These are phyloP conservation scores for Gaertneriomyces semiglobifer DNA, from an alignment of 192 early-diverging fungal species.

Conservation along the genomic window DNA sequence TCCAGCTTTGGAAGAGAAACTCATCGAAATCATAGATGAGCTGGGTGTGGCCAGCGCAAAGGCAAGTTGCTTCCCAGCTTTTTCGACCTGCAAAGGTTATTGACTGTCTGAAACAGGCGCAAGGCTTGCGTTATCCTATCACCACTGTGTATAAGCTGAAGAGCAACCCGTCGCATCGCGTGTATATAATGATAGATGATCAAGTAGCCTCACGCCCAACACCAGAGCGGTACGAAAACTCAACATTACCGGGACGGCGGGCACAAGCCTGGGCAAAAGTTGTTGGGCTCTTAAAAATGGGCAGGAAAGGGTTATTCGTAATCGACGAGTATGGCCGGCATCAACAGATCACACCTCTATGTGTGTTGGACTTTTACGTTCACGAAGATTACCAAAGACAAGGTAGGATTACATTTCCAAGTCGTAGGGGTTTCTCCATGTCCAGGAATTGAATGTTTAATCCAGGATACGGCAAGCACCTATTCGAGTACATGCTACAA, in stretches of 20 bases:
- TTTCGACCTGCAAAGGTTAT: neutral
- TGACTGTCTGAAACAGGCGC: slow-evolving; percentile 27
- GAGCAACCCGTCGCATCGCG: slow-evolving; percentile 33
- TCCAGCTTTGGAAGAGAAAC: slow-evolving; percentile 18
- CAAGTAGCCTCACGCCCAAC: too few relatives aligned
- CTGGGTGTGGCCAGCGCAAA: slow-evolving; percentile 37
- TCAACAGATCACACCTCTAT: slow-evolving; percentile 41
- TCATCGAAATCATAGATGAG: slow-evolving; percentile 35
- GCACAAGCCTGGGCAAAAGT: slow-evolving; percentile 13
- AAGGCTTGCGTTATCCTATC: slow-evolving; percentile 40
- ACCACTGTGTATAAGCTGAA: slow-evolving; percentile 38
- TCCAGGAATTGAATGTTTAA: neutral
- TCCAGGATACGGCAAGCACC: slow-evolving; percentile 40
- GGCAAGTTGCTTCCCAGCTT: slow-evolving; percentile 11
- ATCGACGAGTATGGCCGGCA: slow-evolving; percentile 37
- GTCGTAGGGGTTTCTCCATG: neutral
- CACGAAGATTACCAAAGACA: slow-evolving; percentile 37
- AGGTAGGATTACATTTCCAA: slow-evolving; percentile 17
- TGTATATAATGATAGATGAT: slow-evolving; percentile 40
- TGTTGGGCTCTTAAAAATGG: slow-evolving; percentile 47
- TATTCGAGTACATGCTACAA: slow-evolving; percentile 52
- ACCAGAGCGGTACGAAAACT: neutral
- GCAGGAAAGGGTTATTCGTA: slow-evolving; percentile 45
- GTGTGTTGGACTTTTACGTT: slow-evolving; percentile 54
- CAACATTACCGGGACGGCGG: slow-evolving; percentile 4